phyloP scores from a whole-genome alignment of 352 stramenopile species.

The Phytophthora melonis region DNA sequence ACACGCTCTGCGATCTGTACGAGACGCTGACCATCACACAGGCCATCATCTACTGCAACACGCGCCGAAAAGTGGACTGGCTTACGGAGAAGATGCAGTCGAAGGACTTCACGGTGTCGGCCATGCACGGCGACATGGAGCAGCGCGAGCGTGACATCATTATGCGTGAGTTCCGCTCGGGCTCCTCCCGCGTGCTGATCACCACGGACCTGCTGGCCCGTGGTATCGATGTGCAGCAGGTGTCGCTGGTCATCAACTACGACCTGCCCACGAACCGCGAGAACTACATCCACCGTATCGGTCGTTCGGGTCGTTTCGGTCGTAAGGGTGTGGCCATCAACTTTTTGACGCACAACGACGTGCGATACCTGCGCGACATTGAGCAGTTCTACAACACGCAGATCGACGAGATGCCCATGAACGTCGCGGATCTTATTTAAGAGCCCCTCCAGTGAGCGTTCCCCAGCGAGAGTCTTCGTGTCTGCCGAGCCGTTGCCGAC shows the following conservation, averaged over 20 bases:
- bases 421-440: slow-evolving; percentile 99
- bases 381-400: slow-evolving; percentile 99
- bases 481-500: slow-evolving; percentile 14
- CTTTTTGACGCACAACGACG: slow-evolving; percentile 99
- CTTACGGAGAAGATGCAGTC: slow-evolving; percentile 99
- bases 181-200: slow-evolving; percentile 99
- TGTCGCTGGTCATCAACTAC: slow-evolving; percentile 99
- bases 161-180: slow-evolving; percentile 99
- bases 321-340: slow-evolving; percentile 99
- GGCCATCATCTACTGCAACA: slow-evolving; percentile 99
- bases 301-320: slow-evolving; percentile 99
- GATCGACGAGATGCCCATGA: slow-evolving; percentile 99
- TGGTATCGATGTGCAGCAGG: slow-evolving; percentile 99
- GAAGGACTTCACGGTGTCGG: slow-evolving; percentile 99
- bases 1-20: slow-evolving; percentile 99
- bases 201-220: slow-evolving; percentile 99
- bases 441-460: slow-evolving; percentile 39
- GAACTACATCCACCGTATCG: slow-evolving; percentile 99
- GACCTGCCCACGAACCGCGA: slow-evolving; percentile 99
- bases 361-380: slow-evolving; percentile 99
- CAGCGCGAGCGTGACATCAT: slow-evolving; percentile 99
- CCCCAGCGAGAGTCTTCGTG: slow-evolving; percentile 25
- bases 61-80: slow-evolving; percentile 99
- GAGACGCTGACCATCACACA: slow-evolving; percentile 99
- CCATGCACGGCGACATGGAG: slow-evolving; percentile 99